These are phyloP conservation scores for Scenedesmus sp. DNA, from an alignment of 163 green algal genomes.

Conservation along the genomic window DNA sequence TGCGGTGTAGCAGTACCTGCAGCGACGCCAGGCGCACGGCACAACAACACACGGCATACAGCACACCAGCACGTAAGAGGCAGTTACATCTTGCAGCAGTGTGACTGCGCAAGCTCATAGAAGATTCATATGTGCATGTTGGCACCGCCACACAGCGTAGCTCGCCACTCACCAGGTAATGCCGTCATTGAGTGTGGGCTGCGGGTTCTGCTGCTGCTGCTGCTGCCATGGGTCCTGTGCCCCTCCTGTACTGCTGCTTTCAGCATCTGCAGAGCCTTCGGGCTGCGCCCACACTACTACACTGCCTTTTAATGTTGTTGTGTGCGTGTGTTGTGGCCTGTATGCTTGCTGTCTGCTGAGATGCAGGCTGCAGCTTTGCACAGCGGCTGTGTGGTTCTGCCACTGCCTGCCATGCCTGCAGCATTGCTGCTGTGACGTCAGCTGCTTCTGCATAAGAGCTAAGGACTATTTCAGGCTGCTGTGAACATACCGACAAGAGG, in stretches of 20 bases:
- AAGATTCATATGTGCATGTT: neutral
- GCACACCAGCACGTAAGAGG: neutral
- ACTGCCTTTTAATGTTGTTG: neutral
- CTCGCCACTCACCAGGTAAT: slow-evolving; percentile 23
- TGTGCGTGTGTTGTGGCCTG: neutral
- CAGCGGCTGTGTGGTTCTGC: neutral
- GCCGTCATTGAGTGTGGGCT: slow-evolving; percentile 26
- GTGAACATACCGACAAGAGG: too few species aligned
- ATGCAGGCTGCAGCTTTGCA: neutral
- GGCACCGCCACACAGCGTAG: neutral
- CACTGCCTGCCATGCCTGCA: neutral
- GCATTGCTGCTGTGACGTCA: neutral
- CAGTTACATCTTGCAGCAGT: neutral
- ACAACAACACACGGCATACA: neutral
- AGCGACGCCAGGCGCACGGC: neutral
- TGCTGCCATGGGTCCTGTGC: slow-evolving; percentile 14
- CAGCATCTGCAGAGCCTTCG: neutral
- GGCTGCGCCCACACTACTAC: neutral
- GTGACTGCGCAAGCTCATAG: too few species aligned
- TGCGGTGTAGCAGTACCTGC: slow-evolving; percentile 63
- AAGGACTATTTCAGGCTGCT: too few species aligned
- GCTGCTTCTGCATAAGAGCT: neutral
- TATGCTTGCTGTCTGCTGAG: neutral
- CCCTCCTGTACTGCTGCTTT: neutral
- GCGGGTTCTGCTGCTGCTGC: neutral